phyloP scores from a whole-genome alignment of 139 green algal genomes.

The Penium margaritaceum region DNA sequence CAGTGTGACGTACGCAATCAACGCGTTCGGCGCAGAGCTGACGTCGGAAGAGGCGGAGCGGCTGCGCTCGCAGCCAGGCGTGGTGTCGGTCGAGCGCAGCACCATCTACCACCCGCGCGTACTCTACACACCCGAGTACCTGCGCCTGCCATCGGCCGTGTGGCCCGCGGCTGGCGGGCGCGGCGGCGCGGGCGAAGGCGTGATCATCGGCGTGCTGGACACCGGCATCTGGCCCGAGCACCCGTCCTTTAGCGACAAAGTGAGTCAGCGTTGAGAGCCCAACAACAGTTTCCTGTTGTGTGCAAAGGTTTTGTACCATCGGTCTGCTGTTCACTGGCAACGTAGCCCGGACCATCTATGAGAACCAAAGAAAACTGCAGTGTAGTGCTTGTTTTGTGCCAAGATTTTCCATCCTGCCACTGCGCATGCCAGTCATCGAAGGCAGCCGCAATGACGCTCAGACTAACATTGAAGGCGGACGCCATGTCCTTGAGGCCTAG shows the following conservation, averaged over 20 bases:
- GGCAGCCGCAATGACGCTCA: too few species aligned
- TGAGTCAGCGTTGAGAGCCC: constrained; percentile 5
- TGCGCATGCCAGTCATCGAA: too few species aligned
- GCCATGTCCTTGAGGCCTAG: too few species aligned
- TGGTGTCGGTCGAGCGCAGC: not conserved
- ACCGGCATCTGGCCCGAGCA: constrained; percentile 18
- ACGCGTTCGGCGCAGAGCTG: not conserved
- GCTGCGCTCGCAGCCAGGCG: not conserved
- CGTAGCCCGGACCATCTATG: too few species aligned
- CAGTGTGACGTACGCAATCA: not conserved
- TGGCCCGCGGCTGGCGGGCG: not conserved
- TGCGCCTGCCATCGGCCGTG: not conserved
- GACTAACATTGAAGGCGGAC: too few species aligned
- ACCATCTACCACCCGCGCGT: not conserved
- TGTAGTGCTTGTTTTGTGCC: too few species aligned
- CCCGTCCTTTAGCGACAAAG: constrained; percentile 12
- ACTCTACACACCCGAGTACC: not conserved
- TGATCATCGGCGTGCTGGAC: constrained; percentile 33
- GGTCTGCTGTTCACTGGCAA: too few species aligned
- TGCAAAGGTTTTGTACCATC: too few species aligned
- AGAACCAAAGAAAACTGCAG: too few species aligned
- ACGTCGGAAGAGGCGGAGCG: not conserved
- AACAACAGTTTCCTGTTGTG: too few species aligned
- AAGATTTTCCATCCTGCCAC: too few species aligned
- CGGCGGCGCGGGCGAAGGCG: not conserved